A percentile compares a stretch with the other conserved stretches of the same genome.
These are phyloP conservation scores for Plicaturopsis crispa DNA, from an alignment of 768 basidiomycete species.

Conservation along the genomic window DNA sequence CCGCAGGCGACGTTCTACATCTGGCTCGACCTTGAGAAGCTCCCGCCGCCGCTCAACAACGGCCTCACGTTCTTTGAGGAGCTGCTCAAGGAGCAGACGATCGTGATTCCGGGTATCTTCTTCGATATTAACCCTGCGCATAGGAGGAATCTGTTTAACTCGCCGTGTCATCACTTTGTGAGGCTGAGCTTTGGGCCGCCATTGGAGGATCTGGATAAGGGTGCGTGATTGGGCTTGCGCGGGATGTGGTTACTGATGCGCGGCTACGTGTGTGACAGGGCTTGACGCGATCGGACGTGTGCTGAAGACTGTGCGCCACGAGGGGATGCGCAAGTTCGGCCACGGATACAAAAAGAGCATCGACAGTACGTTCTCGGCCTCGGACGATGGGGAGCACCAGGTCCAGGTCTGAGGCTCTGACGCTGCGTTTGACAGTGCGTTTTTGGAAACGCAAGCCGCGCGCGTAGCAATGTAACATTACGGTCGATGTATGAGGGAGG, in stretches of 20 bases:
- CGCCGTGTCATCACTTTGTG: slow-evolving; percentile 86
- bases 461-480: no score
- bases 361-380: slow-evolving; percentile 23
- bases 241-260: slow-evolving; percentile 6
- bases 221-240: slow-evolving; percentile 22
- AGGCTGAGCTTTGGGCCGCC: slow-evolving; percentile 85
- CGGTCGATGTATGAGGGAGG: no score
- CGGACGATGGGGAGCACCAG: slow-evolving; percentile 2
- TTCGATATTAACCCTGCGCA: slow-evolving; percentile 80
- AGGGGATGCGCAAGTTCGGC: slow-evolving; percentile 56
- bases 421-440: no score
- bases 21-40: slow-evolving; percentile 80
- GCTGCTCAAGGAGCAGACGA: slow-evolving; percentile 82
- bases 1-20: slow-evolving; percentile 88
- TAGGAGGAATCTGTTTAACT: slow-evolving; percentile 83
- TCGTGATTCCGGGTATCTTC: slow-evolving; percentile 88
- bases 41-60: slow-evolving; percentile 80
- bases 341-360: slow-evolving; percentile 62
- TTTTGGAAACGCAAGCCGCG: no score
- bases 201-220: slow-evolving; percentile 70
- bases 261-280: slow-evolving; percentile 34
- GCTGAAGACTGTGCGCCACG: slow-evolving; percentile 58
- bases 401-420: background rate
- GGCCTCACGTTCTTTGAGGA: slow-evolving; percentile 96
- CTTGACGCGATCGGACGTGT: slow-evolving; percentile 83